These are phyloP conservation scores for Pythium dissimile DNA, from an alignment of 352 stramenopile species.

Conservation along the genomic window DNA sequence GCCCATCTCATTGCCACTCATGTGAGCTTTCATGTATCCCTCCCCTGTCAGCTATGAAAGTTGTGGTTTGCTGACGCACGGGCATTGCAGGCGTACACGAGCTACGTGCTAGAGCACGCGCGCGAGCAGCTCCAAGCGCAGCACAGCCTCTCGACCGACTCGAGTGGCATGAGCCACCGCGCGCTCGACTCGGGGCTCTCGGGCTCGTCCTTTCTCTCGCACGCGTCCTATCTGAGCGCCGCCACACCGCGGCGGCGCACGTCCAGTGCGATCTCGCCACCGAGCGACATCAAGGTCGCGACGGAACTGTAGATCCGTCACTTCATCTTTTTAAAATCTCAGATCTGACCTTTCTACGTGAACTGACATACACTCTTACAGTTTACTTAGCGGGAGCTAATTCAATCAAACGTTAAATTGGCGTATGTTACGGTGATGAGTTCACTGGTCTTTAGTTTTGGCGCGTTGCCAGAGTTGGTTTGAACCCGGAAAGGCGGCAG, in stretches of 20 bases:
- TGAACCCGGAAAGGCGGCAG: constrained; percentile 23
- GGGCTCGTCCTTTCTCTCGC: constrained; percentile 11
- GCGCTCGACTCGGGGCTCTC: constrained; percentile 13
- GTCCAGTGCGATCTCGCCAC: not conserved
- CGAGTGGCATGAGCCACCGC: not conserved
- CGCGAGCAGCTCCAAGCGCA: constrained; percentile 25
- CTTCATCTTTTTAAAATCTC: not conserved
- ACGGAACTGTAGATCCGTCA: constrained; percentile 4
- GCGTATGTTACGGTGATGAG: constrained; percentile 16
- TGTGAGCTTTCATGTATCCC: too few relatives aligned
- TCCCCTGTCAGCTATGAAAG: not conserved
- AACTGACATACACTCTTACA: too few relatives aligned
- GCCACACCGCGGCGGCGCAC: constrained; percentile 9
- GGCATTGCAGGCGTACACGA: constrained; percentile 25
- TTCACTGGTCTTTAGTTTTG: constrained; percentile 15
- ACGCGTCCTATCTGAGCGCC: constrained; percentile 12
- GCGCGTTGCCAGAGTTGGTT: constrained; percentile 5
- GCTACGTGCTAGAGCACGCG: constrained; percentile 24
- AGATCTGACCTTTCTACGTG: too few relatives aligned
- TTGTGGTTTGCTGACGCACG: not conserved
- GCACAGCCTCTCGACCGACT: constrained; percentile 3
- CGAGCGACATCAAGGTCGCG: not conserved
- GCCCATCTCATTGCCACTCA: constrained; percentile 20
- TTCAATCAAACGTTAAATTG: constrained; percentile 21
- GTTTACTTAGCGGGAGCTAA: constrained; percentile 1